These are phyloP conservation scores for Volvariella surrecta DNA, from an alignment of 1,284 basidiomycete genomes.

Conservation along the genomic window DNA sequence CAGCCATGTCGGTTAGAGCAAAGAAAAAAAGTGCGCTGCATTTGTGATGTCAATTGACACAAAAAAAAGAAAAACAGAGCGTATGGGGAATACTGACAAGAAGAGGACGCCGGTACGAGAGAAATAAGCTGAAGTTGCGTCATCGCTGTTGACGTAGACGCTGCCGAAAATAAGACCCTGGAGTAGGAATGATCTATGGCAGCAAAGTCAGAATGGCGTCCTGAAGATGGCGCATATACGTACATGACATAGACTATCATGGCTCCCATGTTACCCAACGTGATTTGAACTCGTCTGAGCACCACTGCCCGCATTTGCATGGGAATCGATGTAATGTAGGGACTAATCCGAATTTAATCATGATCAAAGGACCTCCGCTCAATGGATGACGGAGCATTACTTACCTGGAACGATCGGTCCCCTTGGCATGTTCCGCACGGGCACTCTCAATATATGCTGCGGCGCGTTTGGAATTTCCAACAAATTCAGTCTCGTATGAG, in stretches of 20 bases:
- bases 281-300: too few relatives aligned
- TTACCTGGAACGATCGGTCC: constrained; percentile 22
- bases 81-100: constrained; percentile 33
- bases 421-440: constrained; percentile 39
- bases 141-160: constrained; percentile 58
- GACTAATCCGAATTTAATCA: constrained; percentile 18
- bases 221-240: constrained; percentile 15
- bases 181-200: constrained; percentile 38
- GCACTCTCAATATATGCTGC: constrained; percentile 41
- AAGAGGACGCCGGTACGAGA: constrained; percentile 60
- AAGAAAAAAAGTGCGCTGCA: constrained; percentile 45
- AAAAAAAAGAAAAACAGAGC: neutral
- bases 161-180: constrained; percentile 74
- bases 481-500: constrained; percentile 30
- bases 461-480: constrained; percentile 26
- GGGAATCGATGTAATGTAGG: constrained; percentile 40
- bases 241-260: constrained; percentile 27
- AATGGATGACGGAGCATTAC: constrained; percentile 1
- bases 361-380: neutral
- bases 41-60: too few relatives aligned
- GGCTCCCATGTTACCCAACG: constrained; percentile 44
- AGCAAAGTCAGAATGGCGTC: constrained; percentile 9
- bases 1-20: constrained; percentile 54
- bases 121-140: constrained; percentile 62
- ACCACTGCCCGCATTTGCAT: constrained; percentile 64